These are phyloP conservation scores for Phytophthora niederhauseri DNA, from an alignment of 352 stramenopile genomes.

Conservation along the genomic window DNA sequence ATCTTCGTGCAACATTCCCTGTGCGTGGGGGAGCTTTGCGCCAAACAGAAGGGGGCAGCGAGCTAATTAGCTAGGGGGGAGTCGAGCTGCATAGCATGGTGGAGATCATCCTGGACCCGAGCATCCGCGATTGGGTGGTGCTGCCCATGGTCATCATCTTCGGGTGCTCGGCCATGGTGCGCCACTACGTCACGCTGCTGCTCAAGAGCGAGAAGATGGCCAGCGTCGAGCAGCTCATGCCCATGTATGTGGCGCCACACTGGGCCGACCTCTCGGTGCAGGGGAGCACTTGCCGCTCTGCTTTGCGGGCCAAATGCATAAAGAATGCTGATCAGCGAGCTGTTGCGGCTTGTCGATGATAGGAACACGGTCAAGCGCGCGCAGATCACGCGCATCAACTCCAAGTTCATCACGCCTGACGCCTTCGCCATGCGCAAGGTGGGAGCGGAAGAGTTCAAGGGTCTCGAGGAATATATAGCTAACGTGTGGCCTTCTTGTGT, in stretches of 20 bases:
- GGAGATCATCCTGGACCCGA: constrained; percentile 93
- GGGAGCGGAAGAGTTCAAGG: constrained; percentile 6
- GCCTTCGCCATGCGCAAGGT: constrained; percentile 92
- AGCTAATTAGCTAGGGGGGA: background rate
- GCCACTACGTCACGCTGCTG: constrained; percentile 86
- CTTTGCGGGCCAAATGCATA: background rate
- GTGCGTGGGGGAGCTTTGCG: too few relatives aligned
- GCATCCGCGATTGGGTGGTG: constrained; percentile 96
- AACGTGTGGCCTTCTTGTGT: background rate
- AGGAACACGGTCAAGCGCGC: constrained; percentile 90
- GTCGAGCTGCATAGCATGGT: constrained; percentile 62
- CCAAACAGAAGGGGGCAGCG: background rate
- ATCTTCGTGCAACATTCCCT: too few relatives aligned
- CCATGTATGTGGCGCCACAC: constrained; percentile 56
- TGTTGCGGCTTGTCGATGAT: constrained; percentile 5
- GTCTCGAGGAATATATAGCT: background rate
- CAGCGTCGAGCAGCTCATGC: constrained; percentile 71
- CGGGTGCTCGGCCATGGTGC: constrained; percentile 83
- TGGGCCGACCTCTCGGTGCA: background rate
- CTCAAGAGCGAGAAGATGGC: constrained; percentile 87
- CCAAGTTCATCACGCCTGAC: constrained; percentile 85
- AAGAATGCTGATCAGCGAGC: background rate
- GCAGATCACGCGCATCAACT: constrained; percentile 88
- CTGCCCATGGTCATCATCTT: constrained; percentile 98
- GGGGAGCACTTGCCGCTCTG: background rate